phyloP scores from a whole-genome alignment of 2,329 filamentous ascomycete genomes.

The Chrysoporthe deuterocubensis region DNA sequence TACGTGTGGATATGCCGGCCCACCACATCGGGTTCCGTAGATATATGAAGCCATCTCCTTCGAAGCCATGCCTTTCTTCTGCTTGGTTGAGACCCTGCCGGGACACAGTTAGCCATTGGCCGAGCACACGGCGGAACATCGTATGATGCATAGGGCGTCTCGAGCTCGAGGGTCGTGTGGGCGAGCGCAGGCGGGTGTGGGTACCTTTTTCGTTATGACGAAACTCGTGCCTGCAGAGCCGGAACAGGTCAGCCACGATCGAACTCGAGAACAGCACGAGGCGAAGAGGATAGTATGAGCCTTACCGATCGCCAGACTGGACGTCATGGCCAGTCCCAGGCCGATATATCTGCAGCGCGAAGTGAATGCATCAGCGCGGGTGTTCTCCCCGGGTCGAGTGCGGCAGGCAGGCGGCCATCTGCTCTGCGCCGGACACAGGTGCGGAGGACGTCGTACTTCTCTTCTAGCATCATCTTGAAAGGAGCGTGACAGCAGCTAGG shows the following conservation, averaged over 20 bases:
- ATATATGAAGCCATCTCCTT: conserved; percentile 95
- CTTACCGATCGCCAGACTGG: conserved; percentile 76
- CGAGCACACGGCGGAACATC: not conserved
- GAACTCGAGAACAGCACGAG: not conserved
- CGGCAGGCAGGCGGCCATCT: not conserved
- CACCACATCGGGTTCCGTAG: conserved; percentile 96
- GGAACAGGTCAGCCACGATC: conserved; percentile 31
- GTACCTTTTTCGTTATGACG: conserved; percentile 97
- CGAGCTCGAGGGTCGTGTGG: not conserved
- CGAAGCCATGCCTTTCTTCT: conserved; percentile 89
- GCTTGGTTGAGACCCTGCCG: conserved; percentile 84
- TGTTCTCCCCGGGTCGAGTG: conserved; percentile 23
- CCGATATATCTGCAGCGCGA: conserved; percentile 68
- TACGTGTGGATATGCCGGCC: conserved; percentile 89
- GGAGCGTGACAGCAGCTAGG: conserved; percentile 31
- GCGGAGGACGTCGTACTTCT: conserved; percentile 45
- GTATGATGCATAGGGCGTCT: conserved; percentile 26
- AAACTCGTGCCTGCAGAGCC: conserved; percentile 79
- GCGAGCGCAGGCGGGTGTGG: conserved; percentile 6
- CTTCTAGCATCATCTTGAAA: conserved; percentile 47
- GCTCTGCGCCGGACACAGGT: not conserved
- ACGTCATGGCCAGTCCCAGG: conserved; percentile 73
- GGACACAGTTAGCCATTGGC: conserved; percentile 16
- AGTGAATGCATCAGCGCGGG: conserved; percentile 37
- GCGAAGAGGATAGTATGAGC: conserved; percentile 32